These are phyloP conservation scores for Ligustrum vulgare DNA, from an alignment of 257 asterid genomes.

Conservation along the genomic window DNA sequence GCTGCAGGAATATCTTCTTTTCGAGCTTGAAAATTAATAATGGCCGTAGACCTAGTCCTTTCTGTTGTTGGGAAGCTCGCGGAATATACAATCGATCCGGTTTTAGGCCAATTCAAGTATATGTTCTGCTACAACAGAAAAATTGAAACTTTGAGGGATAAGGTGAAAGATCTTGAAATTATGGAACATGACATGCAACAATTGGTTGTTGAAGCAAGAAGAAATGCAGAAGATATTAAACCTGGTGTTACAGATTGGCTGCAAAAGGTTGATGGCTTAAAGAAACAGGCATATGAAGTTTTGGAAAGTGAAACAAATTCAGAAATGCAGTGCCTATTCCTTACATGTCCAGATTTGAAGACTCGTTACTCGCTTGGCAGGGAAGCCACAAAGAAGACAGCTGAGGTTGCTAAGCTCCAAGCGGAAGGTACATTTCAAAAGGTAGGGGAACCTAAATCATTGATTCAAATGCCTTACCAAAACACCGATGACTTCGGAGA, in stretches of 20 bases:
- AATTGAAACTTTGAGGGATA: neutral
- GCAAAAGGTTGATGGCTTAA: neutral
- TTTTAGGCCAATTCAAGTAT: neutral
- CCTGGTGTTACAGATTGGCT: conserved; percentile 17
- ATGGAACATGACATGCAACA: neutral
- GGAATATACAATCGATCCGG: neutral
- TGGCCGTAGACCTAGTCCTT: neutral
- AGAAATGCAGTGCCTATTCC: neutral
- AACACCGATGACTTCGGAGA: neutral
- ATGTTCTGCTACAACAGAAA: neutral
- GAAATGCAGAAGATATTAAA: neutral
- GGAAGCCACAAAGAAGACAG: conserved; percentile 8
- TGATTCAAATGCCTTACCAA: neutral
- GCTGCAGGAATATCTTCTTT: neutral
- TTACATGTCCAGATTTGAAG: neutral
- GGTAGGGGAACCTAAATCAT: neutral
- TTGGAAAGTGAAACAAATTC: neutral
- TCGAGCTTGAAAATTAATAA: neutral
- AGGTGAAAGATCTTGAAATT: neutral
- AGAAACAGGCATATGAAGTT: neutral
- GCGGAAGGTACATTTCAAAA: neutral
- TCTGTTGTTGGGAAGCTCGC: neutral
- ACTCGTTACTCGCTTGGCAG: neutral
- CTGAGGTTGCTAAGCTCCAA: neutral
- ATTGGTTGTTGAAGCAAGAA: neutral